Evolutionary conservation across 2,329 filamentous ascomycete genomes (phyloP).

Genomic region (Fusarium redolens): DNA sequence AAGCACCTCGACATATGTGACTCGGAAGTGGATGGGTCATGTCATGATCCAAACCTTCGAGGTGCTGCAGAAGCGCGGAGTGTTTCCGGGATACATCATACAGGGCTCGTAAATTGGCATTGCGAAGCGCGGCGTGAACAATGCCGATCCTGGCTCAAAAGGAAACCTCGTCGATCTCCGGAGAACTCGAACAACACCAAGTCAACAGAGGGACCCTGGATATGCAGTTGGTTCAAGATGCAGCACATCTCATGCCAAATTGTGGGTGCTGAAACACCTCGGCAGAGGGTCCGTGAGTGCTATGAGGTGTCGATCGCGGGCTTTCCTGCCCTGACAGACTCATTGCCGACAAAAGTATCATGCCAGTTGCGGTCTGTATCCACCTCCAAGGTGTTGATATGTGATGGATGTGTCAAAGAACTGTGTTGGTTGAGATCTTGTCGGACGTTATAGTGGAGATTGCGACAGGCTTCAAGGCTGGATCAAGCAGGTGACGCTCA

Average conservation of each 20-base stretch:
- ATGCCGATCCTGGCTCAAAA: conserved; percentile 21
- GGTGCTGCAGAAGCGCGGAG: conserved; percentile 23
- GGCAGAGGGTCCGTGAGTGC: conserved; percentile 20
- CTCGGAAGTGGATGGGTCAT: conserved; percentile 17
- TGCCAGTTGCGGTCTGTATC: conserved; percentile 5
- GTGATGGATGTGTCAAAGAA: conserved; percentile 19
- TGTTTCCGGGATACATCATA: conserved; percentile 12
- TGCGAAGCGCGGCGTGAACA: conserved; percentile 25
- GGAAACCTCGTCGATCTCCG: conserved; percentile 13
- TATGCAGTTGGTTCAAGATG: conserved; percentile 45
- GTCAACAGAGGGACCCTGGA: conserved; percentile 29
- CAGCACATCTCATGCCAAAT: conserved; percentile 16
- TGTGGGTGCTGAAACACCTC: conserved; percentile 28
- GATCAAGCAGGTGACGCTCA: conserved; percentile 37
- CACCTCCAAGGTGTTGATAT: conserved; percentile 16
- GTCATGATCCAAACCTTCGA: conserved; percentile 37
- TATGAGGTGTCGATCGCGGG: conserved; percentile 30
- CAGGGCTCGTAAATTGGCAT: conserved; percentile 11
- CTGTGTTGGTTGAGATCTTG: conserved; percentile 36
- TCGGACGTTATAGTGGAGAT: conserved; percentile 24
- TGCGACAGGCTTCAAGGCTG: conserved; percentile 18
- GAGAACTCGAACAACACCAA: conserved; percentile 17
- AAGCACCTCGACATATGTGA: conserved; percentile 9
- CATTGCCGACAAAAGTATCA: conserved; percentile 32
- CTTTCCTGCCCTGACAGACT: conserved; percentile 28